Conservation (phyloP, 257 asterid genomes). For the Solanum rostratum region DNA sequence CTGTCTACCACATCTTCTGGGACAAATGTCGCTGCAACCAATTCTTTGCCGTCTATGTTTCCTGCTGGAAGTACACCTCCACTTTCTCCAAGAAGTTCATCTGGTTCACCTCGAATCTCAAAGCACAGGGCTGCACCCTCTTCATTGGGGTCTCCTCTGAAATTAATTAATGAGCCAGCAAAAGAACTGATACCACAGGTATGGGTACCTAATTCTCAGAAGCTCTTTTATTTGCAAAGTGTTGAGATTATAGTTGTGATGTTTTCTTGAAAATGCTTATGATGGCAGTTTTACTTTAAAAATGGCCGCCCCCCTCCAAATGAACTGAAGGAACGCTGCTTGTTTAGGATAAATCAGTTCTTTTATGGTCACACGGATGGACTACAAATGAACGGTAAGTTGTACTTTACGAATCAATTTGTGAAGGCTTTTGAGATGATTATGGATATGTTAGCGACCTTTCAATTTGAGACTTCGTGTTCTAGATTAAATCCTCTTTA, state of each 20-base stretch:
- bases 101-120: slow-evolving; percentile 86
- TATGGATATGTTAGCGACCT: background rate
- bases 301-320: slow-evolving; percentile 88
- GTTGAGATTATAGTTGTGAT: background rate
- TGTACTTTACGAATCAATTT: background rate
- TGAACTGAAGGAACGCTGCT: slow-evolving; percentile 87
- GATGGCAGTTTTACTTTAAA: slow-evolving; percentile 83
- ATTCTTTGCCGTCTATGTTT: slow-evolving; percentile 90
- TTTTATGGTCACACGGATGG: slow-evolving; percentile 90
- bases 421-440: background rate
- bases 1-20: slow-evolving; percentile 47
- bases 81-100: slow-evolving; percentile 96
- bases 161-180: slow-evolving; percentile 69
- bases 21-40: slow-evolving; percentile 52
- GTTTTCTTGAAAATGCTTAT: slow-evolving; percentile 6
- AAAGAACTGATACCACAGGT: slow-evolving; percentile 98
- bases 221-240: background rate
- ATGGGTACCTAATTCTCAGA: slow-evolving; percentile 5
- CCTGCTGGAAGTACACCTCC: slow-evolving; percentile 99
- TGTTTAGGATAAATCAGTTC: slow-evolving; percentile 91
- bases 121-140: slow-evolving; percentile 89
- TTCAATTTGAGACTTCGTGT: background rate
- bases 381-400: slow-evolving; percentile 81
- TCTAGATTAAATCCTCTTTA: background rate
- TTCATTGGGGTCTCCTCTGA: slow-evolving; percentile 74